Evolutionary conservation across 2,329 filamentous ascomycete species (phyloP).

Genomic region (Geosmithia putterillii): DNA sequence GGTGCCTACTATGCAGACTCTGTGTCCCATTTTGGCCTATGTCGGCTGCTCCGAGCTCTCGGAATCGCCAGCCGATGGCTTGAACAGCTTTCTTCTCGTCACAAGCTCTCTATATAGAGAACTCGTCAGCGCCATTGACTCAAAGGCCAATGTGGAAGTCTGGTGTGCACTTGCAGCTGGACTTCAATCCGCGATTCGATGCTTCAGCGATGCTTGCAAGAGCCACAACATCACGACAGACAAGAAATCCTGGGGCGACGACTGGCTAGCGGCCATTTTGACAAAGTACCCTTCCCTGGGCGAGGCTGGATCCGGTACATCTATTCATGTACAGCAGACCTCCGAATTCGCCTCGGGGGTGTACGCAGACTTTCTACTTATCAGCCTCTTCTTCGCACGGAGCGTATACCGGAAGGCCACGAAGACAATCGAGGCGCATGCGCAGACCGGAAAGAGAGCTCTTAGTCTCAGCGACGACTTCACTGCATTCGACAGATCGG

Average conservation of each 20-base stretch:
- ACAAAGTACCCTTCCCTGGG: slow-evolving; percentile 15
- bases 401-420: slow-evolving; percentile 29
- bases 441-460: slow-evolving; percentile 2
- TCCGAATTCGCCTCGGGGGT: slow-evolving; percentile 12
- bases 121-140: slow-evolving; percentile 21
- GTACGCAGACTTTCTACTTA: slow-evolving; percentile 24
- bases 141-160: slow-evolving; percentile 15
- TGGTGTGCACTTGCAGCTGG: slow-evolving; percentile 25
- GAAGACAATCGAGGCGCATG: slow-evolving; percentile 9
- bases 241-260: slow-evolving; percentile 6
- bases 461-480: slow-evolving; percentile 21
- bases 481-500: slow-evolving; percentile 9
- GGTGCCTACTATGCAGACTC: slow-evolving; percentile 15
- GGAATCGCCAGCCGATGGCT: slow-evolving; percentile 9
- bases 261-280: slow-evolving; percentile 13
- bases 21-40: slow-evolving; percentile 32
- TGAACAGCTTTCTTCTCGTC: slow-evolving; percentile 28
- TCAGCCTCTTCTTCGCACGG: slow-evolving; percentile 22
- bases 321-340: not conserved
- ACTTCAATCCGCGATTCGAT: slow-evolving; percentile 19
- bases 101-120: slow-evolving; percentile 19
- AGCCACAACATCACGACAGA: slow-evolving; percentile 9
- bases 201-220: slow-evolving; percentile 28
- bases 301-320: not conserved
- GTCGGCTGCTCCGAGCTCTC: slow-evolving; percentile 34